These are phyloP conservation scores for Microbotryum scabiosae DNA, from an alignment of 1,284 basidiomycete species.

Conservation along the genomic window DNA sequence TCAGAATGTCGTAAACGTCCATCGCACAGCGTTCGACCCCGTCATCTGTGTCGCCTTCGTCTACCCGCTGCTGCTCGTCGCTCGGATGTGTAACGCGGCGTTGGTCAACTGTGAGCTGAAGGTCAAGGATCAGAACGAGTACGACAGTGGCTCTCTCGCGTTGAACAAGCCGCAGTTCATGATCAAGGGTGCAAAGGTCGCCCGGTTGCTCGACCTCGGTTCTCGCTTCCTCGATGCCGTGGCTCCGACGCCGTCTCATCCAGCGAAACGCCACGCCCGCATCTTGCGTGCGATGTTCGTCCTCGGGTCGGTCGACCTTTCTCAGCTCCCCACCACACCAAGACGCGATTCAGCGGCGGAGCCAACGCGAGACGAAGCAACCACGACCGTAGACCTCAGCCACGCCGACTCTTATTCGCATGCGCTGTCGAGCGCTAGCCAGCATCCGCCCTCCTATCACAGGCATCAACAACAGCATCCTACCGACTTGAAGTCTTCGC, in stretches of 20 bases:
- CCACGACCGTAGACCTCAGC: too few species aligned
- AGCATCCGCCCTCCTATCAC: too few species aligned
- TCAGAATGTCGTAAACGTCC: background rate
- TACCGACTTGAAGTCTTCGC: too few species aligned
- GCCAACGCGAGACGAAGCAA: too few species aligned
- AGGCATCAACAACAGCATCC: too few species aligned
- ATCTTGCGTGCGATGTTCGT: slow-evolving; percentile 8
- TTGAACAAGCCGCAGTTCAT: background rate
- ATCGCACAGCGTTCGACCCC: slow-evolving; percentile 7
- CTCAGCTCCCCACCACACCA: too few species aligned
- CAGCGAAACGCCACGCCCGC: slow-evolving; percentile 5
- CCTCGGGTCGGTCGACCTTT: slow-evolving; percentile 1
- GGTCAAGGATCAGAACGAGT: background rate
- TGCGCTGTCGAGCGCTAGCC: too few species aligned
- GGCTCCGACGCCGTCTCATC: slow-evolving; percentile 12
- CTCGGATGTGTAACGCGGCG: slow-evolving; percentile 12
- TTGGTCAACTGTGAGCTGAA: slow-evolving; percentile 6
- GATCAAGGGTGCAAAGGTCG: slow-evolving; percentile 3
- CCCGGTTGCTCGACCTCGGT: slow-evolving; percentile 7
- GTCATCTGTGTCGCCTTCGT: slow-evolving; percentile 7
- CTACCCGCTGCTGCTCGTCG: slow-evolving; percentile 8
- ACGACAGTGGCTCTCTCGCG: background rate
- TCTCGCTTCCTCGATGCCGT: slow-evolving; percentile 10
- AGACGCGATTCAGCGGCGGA: too few species aligned
- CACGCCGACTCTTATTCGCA: too few species aligned